Conservation (phyloP, 805 yeast genomes). For the Teunomyces aglyptinius region DNA sequence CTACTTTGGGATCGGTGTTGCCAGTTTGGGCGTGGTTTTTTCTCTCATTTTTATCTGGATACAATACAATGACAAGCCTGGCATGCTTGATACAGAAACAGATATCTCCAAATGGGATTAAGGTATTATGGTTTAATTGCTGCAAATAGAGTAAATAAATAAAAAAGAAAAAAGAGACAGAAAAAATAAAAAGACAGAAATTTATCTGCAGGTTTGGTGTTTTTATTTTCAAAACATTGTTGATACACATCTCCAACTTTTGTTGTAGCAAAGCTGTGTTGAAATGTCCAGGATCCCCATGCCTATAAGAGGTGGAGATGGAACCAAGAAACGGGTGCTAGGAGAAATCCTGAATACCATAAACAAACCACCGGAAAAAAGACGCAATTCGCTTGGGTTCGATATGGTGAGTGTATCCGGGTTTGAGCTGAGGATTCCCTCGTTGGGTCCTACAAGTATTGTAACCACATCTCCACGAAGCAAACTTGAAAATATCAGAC, state of each 20-base stretch:
- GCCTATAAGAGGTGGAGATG: background rate
- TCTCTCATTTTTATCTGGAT: constrained; percentile 21
- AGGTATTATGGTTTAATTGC: background rate
- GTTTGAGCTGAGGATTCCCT: constrained; percentile 4
- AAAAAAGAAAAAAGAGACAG: too few species aligned
- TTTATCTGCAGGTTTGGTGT: background rate
- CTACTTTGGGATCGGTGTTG: constrained; percentile 61
- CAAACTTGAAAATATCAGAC: background rate
- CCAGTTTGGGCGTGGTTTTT: constrained; percentile 44
- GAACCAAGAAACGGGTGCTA: constrained; percentile 9
- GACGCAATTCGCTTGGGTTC: constrained; percentile 3
- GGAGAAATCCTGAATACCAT: constrained; percentile 6
- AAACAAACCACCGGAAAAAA: background rate
- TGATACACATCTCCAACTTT: background rate
- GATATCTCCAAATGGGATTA: constrained; percentile 2
- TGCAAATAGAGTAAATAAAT: background rate
- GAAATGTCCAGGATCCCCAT: background rate
- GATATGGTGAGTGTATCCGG: constrained; percentile 3
- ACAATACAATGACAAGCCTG: constrained; percentile 7
- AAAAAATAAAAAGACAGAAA: too few species aligned
- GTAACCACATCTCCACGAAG: background rate
- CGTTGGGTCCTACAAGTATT: background rate
- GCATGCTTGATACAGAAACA: constrained; percentile 7
- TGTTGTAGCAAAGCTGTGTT: background rate
- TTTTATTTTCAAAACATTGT: constrained; percentile 2